Evolutionary conservation across 371 early-diverging fungal genomes (phyloP).

Genomic region (Chytridiales sp.): DNA sequence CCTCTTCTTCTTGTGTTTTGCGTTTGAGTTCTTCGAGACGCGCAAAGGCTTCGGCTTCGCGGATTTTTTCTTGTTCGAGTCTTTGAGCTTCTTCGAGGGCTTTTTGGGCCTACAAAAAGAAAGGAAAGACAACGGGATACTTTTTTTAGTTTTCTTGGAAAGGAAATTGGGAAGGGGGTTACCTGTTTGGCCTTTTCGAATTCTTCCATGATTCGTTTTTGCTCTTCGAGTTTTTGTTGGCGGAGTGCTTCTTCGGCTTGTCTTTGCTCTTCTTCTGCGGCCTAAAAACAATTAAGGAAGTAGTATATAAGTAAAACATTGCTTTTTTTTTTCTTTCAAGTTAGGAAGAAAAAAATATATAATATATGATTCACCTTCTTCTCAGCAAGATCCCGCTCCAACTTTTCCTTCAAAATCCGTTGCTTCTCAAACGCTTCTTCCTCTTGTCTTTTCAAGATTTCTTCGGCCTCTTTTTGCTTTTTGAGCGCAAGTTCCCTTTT

Average conservation of each 20-base stretch:
- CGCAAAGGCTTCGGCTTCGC: conserved; percentile 34
- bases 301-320: no score
- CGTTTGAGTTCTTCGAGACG: conserved; percentile 24
- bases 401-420: conserved; percentile 32
- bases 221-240: conserved; percentile 24
- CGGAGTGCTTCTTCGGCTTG: conserved; percentile 26
- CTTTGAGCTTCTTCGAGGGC: conserved; percentile 16
- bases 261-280: conserved; percentile 13
- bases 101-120: conserved; percentile 1
- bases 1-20: conserved; percentile 31
- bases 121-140: background rate
- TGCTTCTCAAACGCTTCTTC: conserved; percentile 29
- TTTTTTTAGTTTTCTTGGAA: no score
- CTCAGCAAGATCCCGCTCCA: conserved; percentile 25
- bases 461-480: conserved; percentile 5
- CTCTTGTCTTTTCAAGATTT: conserved; percentile 18
- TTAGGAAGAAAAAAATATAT: no score
- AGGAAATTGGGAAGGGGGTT: background rate
- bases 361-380: no score
- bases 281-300: no score
- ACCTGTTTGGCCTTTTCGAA: conserved; percentile 27
- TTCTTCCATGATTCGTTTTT: conserved; percentile 23
- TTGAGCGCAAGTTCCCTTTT: conserved; percentile 16
- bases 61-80: conserved; percentile 9
- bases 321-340: no score